Percentiles rank a stretch among this genome's conserved stretches.
phyloP scores from a whole-genome alignment of 1,284 basidiomycete species.

The Ustilago bromivora region DNA sequence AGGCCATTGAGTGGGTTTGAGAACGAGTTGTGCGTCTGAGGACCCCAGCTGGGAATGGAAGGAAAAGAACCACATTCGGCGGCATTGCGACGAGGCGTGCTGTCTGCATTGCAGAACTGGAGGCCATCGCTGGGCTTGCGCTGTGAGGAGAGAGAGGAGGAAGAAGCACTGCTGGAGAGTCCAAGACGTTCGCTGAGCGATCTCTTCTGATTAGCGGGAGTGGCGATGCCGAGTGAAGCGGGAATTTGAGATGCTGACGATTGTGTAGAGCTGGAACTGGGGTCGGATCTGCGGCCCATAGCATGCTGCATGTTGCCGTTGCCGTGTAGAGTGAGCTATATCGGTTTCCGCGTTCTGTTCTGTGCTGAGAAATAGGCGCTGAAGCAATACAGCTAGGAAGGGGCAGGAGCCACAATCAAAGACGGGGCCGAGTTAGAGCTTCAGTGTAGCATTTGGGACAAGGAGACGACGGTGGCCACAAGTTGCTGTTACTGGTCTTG shows the following conservation, averaged over 20 bases:
- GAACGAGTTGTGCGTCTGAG: neutral
- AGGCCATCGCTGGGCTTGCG: constrained; percentile 25
- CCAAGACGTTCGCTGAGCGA: constrained; percentile 33
- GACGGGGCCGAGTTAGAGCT: neutral
- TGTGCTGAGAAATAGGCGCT: neutral
- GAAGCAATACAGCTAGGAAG: neutral
- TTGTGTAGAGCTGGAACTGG: neutral
- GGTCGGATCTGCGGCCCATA: constrained; percentile 4
- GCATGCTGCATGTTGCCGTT: constrained; percentile 8
- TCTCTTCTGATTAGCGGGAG: constrained; percentile 5
- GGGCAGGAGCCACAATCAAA: neutral
- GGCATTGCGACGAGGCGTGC: constrained; percentile 4
- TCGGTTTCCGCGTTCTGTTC: neutral
- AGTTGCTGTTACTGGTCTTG: neutral
- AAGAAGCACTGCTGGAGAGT: constrained; percentile 17
- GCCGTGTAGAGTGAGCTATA: neutral
- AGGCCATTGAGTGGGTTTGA: constrained; percentile 11
- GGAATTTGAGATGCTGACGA: constrained; percentile 27
- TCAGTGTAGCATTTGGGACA: constrained; percentile 6
- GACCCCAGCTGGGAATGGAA: constrained; percentile 25
- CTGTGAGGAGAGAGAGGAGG: constrained; percentile 14
- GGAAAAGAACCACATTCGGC: constrained; percentile 14
- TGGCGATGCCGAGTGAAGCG: constrained; percentile 40
- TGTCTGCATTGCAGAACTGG: constrained; percentile 21
- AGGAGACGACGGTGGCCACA: neutral